Conservation (phyloP, 1,284 basidiomycete genomes). For the Irpex sp. region DNA sequence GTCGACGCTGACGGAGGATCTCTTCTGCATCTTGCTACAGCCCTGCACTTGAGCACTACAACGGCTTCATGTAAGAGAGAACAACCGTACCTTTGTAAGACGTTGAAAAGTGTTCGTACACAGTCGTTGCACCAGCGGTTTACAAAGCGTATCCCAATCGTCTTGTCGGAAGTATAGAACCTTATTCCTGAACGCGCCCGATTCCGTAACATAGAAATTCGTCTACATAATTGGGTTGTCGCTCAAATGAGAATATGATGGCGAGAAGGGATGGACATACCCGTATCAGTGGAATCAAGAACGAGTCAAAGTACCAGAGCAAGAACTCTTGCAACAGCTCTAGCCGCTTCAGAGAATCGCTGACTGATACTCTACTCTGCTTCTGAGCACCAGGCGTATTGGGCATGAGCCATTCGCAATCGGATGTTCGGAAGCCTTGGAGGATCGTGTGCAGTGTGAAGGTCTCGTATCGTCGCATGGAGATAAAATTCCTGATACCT, state of each 20-base stretch:
- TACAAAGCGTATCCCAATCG: conserved; percentile 90
- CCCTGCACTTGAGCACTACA: neutral
- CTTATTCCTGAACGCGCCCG: conserved; percentile 87
- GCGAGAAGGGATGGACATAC: conserved; percentile 44
- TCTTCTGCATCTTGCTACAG: conserved; percentile 69
- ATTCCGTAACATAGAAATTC: conserved; percentile 95
- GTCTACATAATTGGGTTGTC: conserved; percentile 58
- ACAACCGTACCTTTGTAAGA: conserved; percentile 57
- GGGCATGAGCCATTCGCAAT: conserved; percentile 86
- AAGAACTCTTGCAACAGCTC: conserved; percentile 88
- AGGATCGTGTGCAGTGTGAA: conserved; percentile 84
- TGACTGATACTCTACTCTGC: conserved; percentile 63
- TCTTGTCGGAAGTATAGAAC: conserved; percentile 95
- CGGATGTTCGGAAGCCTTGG: conserved; percentile 82
- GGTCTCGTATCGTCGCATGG: conserved; percentile 84
- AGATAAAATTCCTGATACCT: conserved; percentile 84
- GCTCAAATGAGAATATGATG: no score
- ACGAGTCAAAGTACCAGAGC: conserved; percentile 93
- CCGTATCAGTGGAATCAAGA: conserved; percentile 84
- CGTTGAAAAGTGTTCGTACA: conserved; percentile 73
- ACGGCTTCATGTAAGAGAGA: neutral
- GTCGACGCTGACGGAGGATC: conserved; percentile 70
- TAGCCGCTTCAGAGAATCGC: conserved; percentile 80
- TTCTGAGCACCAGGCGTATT: conserved; percentile 40
- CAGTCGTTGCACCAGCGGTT: conserved; percentile 83